These are phyloP conservation scores for Elongisporangium prolatum DNA, from an alignment of 352 stramenopile species.

Conservation along the genomic window DNA sequence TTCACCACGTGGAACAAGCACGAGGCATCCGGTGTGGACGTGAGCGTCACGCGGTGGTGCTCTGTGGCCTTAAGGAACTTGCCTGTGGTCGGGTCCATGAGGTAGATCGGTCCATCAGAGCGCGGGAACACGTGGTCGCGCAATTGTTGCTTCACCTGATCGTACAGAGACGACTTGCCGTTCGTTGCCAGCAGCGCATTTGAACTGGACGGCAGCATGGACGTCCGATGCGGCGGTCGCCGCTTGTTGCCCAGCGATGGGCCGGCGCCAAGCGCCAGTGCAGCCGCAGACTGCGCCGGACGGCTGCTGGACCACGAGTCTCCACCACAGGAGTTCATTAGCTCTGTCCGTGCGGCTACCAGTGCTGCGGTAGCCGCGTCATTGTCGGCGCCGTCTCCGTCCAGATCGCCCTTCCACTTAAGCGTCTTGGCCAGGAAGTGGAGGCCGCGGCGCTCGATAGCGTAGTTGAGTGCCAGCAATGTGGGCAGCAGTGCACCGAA, in stretches of 20 bases:
- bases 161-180: conserved; percentile 54
- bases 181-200: conserved; percentile 13
- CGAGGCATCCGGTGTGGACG: conserved; percentile 42
- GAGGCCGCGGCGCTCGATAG: conserved; percentile 32
- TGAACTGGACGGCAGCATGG: not conserved
- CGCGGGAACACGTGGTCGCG: conserved; percentile 49
- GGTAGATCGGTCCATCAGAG: conserved; percentile 53
- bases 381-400: conserved; percentile 2
- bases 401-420: conserved; percentile 15
- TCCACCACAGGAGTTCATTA: conserved; percentile 35
- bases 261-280: not conserved
- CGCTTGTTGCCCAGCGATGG: not conserved
- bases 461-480: conserved; percentile 31
- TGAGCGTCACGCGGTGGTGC: conserved; percentile 70
- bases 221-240: not conserved
- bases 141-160: conserved; percentile 52
- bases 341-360: conserved; percentile 26
- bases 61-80: conserved; percentile 50
- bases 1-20: conserved; percentile 72
- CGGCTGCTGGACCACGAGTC: not conserved
- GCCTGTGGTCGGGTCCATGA: conserved; percentile 54
- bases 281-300: not conserved
- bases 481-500: conserved; percentile 56
- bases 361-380: conserved; percentile 17
- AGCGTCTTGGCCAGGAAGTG: conserved; percentile 22